Evolutionary conservation across 257 asterid species (phyloP).

Genomic region (Solanum medicagineum): DNA sequence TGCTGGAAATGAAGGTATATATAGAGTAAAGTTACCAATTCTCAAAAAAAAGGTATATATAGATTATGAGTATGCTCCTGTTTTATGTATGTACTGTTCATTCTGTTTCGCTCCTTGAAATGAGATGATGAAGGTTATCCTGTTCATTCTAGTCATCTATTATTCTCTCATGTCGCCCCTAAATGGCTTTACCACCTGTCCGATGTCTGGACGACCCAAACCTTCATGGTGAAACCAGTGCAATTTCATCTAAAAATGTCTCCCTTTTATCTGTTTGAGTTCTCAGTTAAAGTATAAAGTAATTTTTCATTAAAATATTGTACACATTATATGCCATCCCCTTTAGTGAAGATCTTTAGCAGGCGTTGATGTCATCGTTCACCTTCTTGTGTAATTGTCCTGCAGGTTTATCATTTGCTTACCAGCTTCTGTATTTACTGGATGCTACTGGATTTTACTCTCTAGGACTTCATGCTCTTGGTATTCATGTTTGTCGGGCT

Average conservation of each 20-base stretch:
- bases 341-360: neutral
- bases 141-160: neutral
- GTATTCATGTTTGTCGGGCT: constrained; percentile 93
- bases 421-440: constrained; percentile 85
- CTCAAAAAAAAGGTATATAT: too few species aligned
- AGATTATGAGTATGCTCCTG: neutral
- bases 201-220: neutral
- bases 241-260: neutral
- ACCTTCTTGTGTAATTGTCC: neutral
- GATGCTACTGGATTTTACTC: constrained; percentile 96
- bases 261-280: neutral
- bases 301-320: neutral
- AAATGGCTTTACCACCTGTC: neutral
- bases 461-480: constrained; percentile 80
- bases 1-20: constrained; percentile 90
- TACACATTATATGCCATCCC: neutral
- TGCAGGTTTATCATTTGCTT: constrained; percentile 86
- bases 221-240: neutral
- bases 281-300: neutral
- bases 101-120: neutral
- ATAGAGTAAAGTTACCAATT: neutral
- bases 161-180: neutral
- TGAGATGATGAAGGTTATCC: neutral
- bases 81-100: neutral
- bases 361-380: neutral